A percentile compares a stretch with the other conserved stretches of the same genome.
phyloP scores from a whole-genome alignment of 331 rosid species.

The Acacia pycnantha region DNA sequence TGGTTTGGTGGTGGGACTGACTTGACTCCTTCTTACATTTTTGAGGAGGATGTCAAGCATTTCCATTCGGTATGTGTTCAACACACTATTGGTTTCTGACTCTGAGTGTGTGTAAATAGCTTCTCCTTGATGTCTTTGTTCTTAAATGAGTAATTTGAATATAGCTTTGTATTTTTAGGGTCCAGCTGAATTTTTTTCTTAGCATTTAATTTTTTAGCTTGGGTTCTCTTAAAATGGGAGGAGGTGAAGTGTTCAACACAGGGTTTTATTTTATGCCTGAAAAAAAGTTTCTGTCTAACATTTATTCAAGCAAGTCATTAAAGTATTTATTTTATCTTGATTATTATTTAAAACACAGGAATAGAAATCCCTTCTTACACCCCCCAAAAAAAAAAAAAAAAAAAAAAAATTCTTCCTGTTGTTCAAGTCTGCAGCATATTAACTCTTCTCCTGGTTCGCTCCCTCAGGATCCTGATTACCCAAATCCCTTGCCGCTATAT shows the following conservation, averaged over 20 bases:
- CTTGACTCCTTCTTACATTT: slow-evolving; percentile 92
- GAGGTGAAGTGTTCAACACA: slow-evolving; percentile 1
- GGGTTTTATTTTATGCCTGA: neutral
- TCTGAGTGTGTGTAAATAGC: neutral
- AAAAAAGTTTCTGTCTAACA: neutral
- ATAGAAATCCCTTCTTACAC: neutral
- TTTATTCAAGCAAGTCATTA: neutral
- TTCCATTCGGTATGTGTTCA: slow-evolving; percentile 74
- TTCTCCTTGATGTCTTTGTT: neutral
- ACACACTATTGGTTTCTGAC: slow-evolving; percentile 11
- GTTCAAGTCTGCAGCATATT: neutral
- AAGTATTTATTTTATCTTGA: neutral
- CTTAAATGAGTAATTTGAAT: slow-evolving; percentile 11
- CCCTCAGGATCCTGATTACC: neutral
- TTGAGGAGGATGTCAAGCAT: slow-evolving; percentile 93
- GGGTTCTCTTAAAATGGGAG: slow-evolving; percentile 10
- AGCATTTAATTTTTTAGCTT: neutral
- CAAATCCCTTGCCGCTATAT: neutral
- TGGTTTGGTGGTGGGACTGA: slow-evolving; percentile 99
- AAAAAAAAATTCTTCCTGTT: neutral
- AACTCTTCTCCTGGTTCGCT: neutral
- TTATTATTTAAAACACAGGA: slow-evolving; percentile 1
- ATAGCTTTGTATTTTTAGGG: neutral
- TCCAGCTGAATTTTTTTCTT: neutral
- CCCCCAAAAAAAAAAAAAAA: neutral